A percentile compares a stretch with the other conserved stretches of the same genome.
Evolutionary conservation across 352 stramenopile genomes (phyloP).

Genomic region (Pythium myriotylum): DNA sequence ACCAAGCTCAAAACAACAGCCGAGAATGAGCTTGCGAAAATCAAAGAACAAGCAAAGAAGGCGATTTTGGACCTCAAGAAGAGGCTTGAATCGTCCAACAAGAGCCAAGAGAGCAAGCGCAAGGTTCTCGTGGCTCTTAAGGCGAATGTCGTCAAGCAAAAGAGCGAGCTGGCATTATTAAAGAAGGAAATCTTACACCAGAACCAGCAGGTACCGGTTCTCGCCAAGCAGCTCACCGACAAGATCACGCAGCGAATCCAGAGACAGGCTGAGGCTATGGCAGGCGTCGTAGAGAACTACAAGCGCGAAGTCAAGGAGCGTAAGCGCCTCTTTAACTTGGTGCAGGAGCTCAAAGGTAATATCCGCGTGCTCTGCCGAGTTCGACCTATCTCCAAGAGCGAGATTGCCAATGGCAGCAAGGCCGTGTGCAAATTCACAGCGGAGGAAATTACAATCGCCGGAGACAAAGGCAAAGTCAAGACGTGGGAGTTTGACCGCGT

Average conservation of each 20-base stretch:
- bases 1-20: slow-evolving; percentile 78
- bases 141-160: slow-evolving; percentile 57
- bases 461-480: slow-evolving; percentile 87
- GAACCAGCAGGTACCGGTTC: slow-evolving; percentile 57
- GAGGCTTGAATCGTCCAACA: slow-evolving; percentile 62
- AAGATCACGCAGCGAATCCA: slow-evolving; percentile 74
- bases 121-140: slow-evolving; percentile 42
- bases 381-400: slow-evolving; percentile 88
- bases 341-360: slow-evolving; percentile 96
- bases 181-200: slow-evolving; percentile 56
- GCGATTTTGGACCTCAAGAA: slow-evolving; percentile 85
- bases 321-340: slow-evolving; percentile 94
- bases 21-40: slow-evolving; percentile 76
- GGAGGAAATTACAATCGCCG: slow-evolving; percentile 77
- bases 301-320: slow-evolving; percentile 88
- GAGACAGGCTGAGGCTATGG: slow-evolving; percentile 78
- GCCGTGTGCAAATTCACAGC: slow-evolving; percentile 80
- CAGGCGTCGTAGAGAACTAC: slow-evolving; percentile 89
- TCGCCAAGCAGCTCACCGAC: slow-evolving; percentile 70
- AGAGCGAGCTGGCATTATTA: slow-evolving; percentile 47
- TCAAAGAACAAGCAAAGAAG: slow-evolving; percentile 89
- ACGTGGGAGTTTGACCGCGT: slow-evolving; percentile 87
- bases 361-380: slow-evolving; percentile 97
- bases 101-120: slow-evolving; percentile 62
- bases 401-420: slow-evolving; percentile 73